Evolutionary conservation across 2,329 filamentous ascomycete species (phyloP).

Genomic region (Trichothecium sympodiale): DNA sequence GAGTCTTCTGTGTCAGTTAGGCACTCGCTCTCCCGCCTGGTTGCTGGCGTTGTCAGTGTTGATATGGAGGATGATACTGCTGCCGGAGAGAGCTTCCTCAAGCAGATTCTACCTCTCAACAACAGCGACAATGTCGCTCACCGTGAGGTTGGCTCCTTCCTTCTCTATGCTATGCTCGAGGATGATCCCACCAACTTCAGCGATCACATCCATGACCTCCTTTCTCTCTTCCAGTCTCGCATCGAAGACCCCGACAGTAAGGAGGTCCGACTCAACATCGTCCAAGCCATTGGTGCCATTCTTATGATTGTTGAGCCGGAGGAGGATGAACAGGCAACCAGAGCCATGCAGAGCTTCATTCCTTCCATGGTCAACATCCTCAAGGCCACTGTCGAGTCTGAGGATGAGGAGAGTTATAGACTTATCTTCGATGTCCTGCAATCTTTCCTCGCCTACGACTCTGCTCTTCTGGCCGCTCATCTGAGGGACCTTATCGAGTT

Average conservation of each 20-base stretch:
- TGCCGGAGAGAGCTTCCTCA: constrained; percentile 74
- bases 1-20: constrained; percentile 68
- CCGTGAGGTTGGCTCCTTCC: constrained; percentile 84
- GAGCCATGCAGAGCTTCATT: constrained; percentile 67
- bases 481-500: constrained; percentile 85
- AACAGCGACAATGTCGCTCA: constrained; percentile 64
- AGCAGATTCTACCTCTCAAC: constrained; percentile 68
- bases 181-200: constrained; percentile 75
- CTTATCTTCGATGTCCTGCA: constrained; percentile 96
- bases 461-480: constrained; percentile 70
- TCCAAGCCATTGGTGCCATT: constrained; percentile 79
- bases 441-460: constrained; percentile 83
- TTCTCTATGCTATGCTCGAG: constrained; percentile 86
- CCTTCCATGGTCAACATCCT: constrained; percentile 84
- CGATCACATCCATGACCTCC: constrained; percentile 69
- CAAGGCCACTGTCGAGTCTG: constrained; percentile 68
- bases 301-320: constrained; percentile 82
- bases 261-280: constrained; percentile 89
- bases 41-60: constrained; percentile 74
- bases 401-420: constrained; percentile 80
- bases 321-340: constrained; percentile 64
- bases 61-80: constrained; percentile 53
- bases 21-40: constrained; percentile 78
- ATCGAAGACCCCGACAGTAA: constrained; percentile 84
- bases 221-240: constrained; percentile 73